Evolutionary conservation across 495 filamentous ascomycete genomes (phyloP).

Genomic region (Pseudotulostoma volvatum): DNA sequence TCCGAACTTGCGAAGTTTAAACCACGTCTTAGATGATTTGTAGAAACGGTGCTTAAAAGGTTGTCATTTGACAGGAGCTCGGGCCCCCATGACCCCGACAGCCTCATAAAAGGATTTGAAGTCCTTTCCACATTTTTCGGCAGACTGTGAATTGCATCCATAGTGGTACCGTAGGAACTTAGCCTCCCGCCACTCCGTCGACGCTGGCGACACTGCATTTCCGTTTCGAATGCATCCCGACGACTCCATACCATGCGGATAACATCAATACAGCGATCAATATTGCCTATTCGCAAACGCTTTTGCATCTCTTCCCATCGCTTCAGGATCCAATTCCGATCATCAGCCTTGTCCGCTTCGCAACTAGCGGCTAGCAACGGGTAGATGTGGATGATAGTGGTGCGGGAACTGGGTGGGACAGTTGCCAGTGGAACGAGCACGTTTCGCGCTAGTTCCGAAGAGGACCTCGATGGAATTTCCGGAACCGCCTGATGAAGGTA

Average conservation of each 20-base stretch:
- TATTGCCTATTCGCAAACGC: conserved; percentile 54
- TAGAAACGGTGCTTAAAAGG: not conserved
- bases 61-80: too few species aligned
- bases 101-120: not conserved
- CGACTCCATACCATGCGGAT: conserved; percentile 52
- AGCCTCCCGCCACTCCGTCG: too few species aligned
- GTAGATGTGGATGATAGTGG: conserved; percentile 63
- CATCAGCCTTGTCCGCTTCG: conserved; percentile 43
- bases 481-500: conserved; percentile 69
- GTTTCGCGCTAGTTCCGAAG: conserved; percentile 43
- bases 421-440: conserved; percentile 45
- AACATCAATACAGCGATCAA: conserved; percentile 65
- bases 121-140: conserved; percentile 3
- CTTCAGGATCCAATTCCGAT: conserved; percentile 50
- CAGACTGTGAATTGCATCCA: conserved; percentile 3
- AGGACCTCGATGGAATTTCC: conserved; percentile 45
- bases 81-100: too few species aligned
- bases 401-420: conserved; percentile 44
- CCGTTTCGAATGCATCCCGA: conserved; percentile 30
- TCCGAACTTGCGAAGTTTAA: conserved; percentile 24
- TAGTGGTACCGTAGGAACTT: conserved; percentile 4
- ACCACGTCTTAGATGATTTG: conserved; percentile 10
- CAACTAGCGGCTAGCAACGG: conserved; percentile 58
- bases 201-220: conserved; percentile 10
- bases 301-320: conserved; percentile 47